Base-by-base conservation (phyloP, 2,329 filamentous ascomycete species). In the Trichoderma sp. region DNA sequence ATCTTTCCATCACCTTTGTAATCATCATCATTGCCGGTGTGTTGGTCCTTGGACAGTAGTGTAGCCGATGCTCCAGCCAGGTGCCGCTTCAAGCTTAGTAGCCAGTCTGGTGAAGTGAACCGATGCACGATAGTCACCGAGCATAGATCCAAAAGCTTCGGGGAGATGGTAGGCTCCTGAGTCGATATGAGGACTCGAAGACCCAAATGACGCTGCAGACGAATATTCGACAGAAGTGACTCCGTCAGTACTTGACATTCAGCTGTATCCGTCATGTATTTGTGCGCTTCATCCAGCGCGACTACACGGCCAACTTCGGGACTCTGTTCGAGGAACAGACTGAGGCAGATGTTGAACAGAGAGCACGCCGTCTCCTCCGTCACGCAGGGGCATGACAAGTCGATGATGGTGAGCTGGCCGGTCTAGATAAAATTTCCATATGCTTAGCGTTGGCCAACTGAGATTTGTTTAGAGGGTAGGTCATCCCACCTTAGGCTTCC, bases 251-350 rank as follows among this genome's bases (percentile, higher is more conserved):
- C 80, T 2, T 79, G 75, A 1, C 86, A 85, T 48, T 89, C 87
- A 0, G 81, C 76, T 0, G 84, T 84, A 8, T 73, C 70, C 13
- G 83, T 85, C 84, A 92, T 88, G 74, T 89, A 92, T 78, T 93
- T 93, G 74, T 95, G 92, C 0, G 92, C 92, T 74, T 94, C 91
- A 70, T 94, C 91, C 0, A 94, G 80, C 0, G 90, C 90, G 15
- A 94, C 78, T 42, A 93, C 81, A 5, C 87, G 83, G 0, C 89
- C 87, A 0, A 83, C 73, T 0, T 64, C 34, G 57, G 68, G 74
- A 3, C 69, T 54, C 56, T 86, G 81, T 68, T 90, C 85, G 0
- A 92, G 76, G 73, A 92, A 92, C 0, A 92, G 78, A 2, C 83
- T 83, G 1, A 94, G 80, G 22, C 87, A 90, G 48, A 93, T 89